Evolutionary conservation across 2,329 filamentous ascomycete species (phyloP).

Genomic region (Alternaria solani): DNA sequence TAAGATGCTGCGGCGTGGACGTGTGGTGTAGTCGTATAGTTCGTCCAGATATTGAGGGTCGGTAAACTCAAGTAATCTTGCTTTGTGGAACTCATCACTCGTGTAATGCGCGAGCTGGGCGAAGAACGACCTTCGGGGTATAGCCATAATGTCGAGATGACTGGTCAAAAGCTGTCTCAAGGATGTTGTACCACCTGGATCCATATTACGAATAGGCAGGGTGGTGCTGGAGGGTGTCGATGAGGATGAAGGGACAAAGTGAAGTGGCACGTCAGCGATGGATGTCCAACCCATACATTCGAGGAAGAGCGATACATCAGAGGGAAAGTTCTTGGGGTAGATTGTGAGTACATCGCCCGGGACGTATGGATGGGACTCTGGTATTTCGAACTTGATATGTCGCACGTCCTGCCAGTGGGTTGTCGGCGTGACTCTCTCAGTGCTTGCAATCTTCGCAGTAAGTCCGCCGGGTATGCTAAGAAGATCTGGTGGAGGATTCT

Average conservation of each 20-base stretch:
- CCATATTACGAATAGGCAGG: conserved; percentile 51
- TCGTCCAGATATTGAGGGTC: conserved; percentile 84
- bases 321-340: conserved; percentile 84
- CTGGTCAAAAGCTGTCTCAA: conserved; percentile 79
- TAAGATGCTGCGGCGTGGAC: conserved; percentile 86
- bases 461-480: conserved; percentile 68
- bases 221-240: conserved; percentile 47
- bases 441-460: conserved; percentile 67
- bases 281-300: conserved; percentile 78
- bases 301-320: conserved; percentile 82
- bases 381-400: conserved; percentile 68
- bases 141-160: conserved; percentile 87
- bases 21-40: conserved; percentile 93
- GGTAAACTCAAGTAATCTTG: conserved; percentile 84
- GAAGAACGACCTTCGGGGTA: conserved; percentile 89
- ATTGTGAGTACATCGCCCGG: conserved; percentile 85
- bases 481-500: conserved; percentile 52
- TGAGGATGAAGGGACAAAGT: conserved; percentile 54
- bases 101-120: conserved; percentile 79
- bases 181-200: conserved; percentile 60
- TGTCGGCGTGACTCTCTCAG: conserved; percentile 75
- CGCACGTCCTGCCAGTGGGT: conserved; percentile 95
- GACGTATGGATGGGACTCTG: conserved; percentile 57
- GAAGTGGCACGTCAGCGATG: conserved; percentile 74
- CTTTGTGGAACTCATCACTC: conserved; percentile 73